Evolutionary conservation across 805 yeast genomes (phyloP), one percentile per base, ranked within the genome.

Genomic region (Debaryomyces tyrocola): DNA sequence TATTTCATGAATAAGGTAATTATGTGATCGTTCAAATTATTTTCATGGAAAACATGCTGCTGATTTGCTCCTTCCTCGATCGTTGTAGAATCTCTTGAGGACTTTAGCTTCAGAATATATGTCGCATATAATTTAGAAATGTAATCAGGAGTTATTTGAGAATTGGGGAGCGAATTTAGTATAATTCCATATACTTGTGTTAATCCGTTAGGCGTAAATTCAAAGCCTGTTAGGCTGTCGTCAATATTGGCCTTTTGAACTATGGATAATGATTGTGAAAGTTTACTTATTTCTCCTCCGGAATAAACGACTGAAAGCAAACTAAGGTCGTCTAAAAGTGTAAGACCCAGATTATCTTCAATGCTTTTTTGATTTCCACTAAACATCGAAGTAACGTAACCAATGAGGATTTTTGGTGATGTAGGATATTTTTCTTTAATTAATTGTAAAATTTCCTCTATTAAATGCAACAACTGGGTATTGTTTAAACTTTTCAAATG

Each of bases 361-460:
- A 38, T 44, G 8, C 47, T 48, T 6, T 14, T 20, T 18, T 6
- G 14, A 14, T 33, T 36, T 1, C 53, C 53, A 11, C 48, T 47
- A 45, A 63, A 70, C 15, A 69, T 47, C 1, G 71, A 55, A 0
- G 64, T 60, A 28, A 63, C 60, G 52, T 73, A 73, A 2, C 75
- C 77, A 4, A 67, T 53, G 4, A 70, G 52, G 4, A 70, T 59
- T 31, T 68, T 63, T 1, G 75, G 75, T 5, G 67, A 59, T 6
- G 47, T 45, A 0, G 65, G 55, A 45, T 59, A 73, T 46, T 63
- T 64, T 9, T 49, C 51, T 12, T 58, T 52, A 31, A 70, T 69
- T 14, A 71, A 51, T 6, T 54, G 47, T 45, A 73, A 55, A 9
- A 73, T 61, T 41, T 73, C 73, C 3, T 57, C 50, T 4, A 59